Evolutionary conservation across 2,329 filamentous ascomycete species (phyloP).

Genomic region (Trichoderma polysporum): DNA sequence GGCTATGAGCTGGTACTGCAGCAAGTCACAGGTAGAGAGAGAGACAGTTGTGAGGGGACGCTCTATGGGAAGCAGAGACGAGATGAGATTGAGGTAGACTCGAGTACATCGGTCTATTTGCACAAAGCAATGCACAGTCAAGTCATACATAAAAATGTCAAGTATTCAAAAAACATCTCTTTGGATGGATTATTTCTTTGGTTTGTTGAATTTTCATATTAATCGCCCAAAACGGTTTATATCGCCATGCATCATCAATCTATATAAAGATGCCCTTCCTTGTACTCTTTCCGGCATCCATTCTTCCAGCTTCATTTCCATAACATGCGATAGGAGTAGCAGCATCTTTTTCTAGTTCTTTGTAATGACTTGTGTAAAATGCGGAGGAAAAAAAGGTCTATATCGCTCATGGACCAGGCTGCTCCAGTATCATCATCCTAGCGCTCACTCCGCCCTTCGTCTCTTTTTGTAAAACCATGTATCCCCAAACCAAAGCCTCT

Average conservation of each 20-base stretch:
- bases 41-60: too few species aligned
- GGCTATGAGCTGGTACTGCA: not conserved
- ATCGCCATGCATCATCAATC: constrained; percentile 13
- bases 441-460: not conserved
- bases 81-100: not conserved
- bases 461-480: constrained; percentile 11
- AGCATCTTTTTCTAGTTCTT: constrained; percentile 5
- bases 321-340: not conserved
- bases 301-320: not conserved
- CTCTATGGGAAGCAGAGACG: not conserved
- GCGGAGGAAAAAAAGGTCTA: constrained; percentile 6
- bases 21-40: too few species aligned
- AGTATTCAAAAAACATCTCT: not conserved
- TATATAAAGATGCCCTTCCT: not conserved
- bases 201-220: not conserved
- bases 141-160: too few species aligned
- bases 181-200: too few species aligned
- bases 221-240: not conserved
- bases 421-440: not conserved
- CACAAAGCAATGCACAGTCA: too few species aligned
- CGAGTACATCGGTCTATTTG: too few species aligned
- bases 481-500: not conserved
- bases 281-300: not conserved
- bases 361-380: not conserved
- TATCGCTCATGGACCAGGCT: constrained; percentile 11